phyloP scores from a whole-genome alignment of 2,329 filamentous ascomycete genomes.

The Ambrosiella xylebori region DNA sequence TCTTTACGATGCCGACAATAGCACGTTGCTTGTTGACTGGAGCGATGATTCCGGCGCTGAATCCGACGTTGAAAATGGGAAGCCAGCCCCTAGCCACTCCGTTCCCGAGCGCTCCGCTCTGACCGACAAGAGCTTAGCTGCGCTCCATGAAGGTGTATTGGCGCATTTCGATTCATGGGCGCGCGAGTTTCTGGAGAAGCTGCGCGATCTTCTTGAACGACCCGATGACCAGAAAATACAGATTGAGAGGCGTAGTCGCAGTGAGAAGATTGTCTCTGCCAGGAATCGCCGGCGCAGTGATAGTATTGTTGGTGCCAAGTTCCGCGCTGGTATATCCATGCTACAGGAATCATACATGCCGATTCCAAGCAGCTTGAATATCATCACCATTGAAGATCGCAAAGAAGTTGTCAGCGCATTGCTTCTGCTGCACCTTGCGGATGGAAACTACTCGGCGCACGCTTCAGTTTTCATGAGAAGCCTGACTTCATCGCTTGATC shows the following conservation, averaged over 20 bases:
- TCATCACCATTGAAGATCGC: slow-evolving; percentile 40
- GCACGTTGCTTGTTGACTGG: slow-evolving; percentile 12
- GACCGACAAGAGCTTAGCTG: slow-evolving; percentile 11
- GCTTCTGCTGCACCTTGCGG: slow-evolving; percentile 51
- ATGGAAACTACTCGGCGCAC: slow-evolving; percentile 58
- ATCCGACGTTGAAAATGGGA: slow-evolving; percentile 2
- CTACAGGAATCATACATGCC: slow-evolving; percentile 37
- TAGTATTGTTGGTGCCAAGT: slow-evolving; percentile 20
- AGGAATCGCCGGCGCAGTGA: slow-evolving; percentile 15
- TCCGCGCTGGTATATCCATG: slow-evolving; percentile 23
- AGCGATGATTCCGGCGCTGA: slow-evolving; percentile 6
- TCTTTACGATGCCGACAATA: slow-evolving; percentile 22
- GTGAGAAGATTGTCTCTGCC: slow-evolving; percentile 21
- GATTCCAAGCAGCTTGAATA: slow-evolving; percentile 35
- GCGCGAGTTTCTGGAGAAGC: slow-evolving; percentile 9
- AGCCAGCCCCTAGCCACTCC: slow-evolving; percentile 6
- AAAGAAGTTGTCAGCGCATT: slow-evolving; percentile 51
- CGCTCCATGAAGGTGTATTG: slow-evolving; percentile 5
- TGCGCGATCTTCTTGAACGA: slow-evolving; percentile 6
- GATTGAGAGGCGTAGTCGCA: slow-evolving; percentile 29
- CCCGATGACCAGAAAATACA: slow-evolving; percentile 26
- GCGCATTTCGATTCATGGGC: slow-evolving; percentile 11
- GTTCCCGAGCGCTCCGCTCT: not conserved
- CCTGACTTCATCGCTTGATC: slow-evolving; percentile 46
- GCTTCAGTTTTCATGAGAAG: slow-evolving; percentile 53